Conservation (phyloP, 176 grass and related monocot species). For the Oryza rufipogon region DNA sequence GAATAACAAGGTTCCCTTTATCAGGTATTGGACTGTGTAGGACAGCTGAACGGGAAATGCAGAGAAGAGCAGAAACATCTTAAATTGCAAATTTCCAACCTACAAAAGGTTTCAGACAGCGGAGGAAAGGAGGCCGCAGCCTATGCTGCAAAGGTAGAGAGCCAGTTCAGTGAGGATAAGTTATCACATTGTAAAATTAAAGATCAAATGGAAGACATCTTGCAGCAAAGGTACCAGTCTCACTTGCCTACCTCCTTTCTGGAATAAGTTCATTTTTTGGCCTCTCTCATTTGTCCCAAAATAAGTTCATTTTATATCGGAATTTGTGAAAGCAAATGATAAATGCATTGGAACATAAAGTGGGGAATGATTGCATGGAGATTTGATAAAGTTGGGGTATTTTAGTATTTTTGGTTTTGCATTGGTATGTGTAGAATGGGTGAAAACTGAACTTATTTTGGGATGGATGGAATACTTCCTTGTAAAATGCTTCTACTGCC, state of each 20-base stretch:
- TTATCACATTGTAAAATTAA: constrained; percentile 41
- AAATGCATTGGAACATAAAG: no score
- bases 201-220: constrained; percentile 46
- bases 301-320: no score
- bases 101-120: constrained; percentile 58
- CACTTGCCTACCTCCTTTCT: constrained; percentile 1
- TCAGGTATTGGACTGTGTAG: constrained; percentile 66
- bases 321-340: no score
- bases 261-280: no score
- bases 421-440: no score
- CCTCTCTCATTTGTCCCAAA: no score
- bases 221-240: constrained; percentile 61
- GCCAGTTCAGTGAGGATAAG: constrained; percentile 45
- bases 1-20: constrained; percentile 18
- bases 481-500: constrained; percentile 23
- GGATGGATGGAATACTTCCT: no score
- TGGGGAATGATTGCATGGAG: no score
- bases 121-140: constrained; percentile 43
- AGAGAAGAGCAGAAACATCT: constrained; percentile 52
- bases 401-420: no score
- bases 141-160: constrained; percentile 51
- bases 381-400: no score
- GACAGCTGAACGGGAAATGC: constrained; percentile 54
- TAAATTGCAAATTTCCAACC: constrained; percentile 48
- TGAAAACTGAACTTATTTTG: no score